Percentiles rank a stretch among this genome's conserved stretches.
phyloP scores from a whole-genome alignment of 1,284 basidiomycete species.

The Cryptococcus hybrid region DNA sequence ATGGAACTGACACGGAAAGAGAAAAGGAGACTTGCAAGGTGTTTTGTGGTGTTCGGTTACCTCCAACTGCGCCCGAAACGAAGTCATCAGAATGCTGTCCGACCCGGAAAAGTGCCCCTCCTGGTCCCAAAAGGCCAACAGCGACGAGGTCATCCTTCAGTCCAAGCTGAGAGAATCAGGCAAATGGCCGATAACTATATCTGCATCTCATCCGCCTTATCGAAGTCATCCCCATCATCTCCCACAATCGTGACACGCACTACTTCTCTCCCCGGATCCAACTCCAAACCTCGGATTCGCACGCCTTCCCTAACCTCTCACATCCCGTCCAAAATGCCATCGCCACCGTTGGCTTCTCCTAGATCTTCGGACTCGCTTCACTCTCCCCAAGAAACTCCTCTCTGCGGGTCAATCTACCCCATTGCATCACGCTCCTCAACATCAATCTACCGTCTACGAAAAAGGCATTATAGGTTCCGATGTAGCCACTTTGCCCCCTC shows the following conservation, averaged over 20 bases:
- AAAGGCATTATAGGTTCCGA: too few relatives aligned
- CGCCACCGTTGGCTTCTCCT: neutral
- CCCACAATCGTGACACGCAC: neutral
- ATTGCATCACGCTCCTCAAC: too few relatives aligned
- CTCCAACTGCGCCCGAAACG: neutral
- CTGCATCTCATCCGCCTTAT: neutral
- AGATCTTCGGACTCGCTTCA: neutral
- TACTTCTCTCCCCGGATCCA: neutral
- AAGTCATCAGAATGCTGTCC: neutral
- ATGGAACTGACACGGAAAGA: constrained; percentile 4
- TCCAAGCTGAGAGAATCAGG: neutral
- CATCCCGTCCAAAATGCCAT: neutral
- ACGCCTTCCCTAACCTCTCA: neutral
- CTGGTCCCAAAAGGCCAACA: neutral
- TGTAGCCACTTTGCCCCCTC: too few relatives aligned
- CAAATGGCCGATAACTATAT: neutral
- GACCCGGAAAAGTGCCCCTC: neutral
- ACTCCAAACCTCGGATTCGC: neutral
- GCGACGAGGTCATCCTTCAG: neutral
- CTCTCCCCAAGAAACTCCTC: too few relatives aligned
- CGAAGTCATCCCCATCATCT: neutral
- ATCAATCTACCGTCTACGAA: too few relatives aligned
- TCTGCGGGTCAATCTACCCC: too few relatives aligned
- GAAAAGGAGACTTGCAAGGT: constrained; percentile 25
- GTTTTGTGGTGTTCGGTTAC: constrained; percentile 30